phyloP scores from a whole-genome alignment of 352 stramenopile species.

The Phytophthora europaea region DNA sequence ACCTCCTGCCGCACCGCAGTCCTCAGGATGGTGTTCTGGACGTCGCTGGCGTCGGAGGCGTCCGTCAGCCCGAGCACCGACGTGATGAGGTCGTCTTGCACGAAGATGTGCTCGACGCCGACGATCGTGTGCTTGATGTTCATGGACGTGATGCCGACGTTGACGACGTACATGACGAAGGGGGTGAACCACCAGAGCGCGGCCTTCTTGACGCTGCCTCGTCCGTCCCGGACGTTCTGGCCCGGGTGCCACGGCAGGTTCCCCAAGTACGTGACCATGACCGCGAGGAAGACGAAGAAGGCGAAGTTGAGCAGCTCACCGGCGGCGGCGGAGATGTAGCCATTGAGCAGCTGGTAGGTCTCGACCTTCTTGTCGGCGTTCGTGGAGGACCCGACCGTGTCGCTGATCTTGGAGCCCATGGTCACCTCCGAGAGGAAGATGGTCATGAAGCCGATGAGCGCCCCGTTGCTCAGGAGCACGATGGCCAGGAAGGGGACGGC shows the following conservation, averaged over 20 bases:
- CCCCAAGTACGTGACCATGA: conserved; percentile 48
- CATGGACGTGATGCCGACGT: conserved; percentile 47
- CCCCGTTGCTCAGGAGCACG: conserved; percentile 31
- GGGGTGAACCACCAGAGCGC: conserved; percentile 45
- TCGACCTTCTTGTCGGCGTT: conserved; percentile 44
- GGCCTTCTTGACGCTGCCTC: conserved; percentile 37
- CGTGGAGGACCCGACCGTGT: conserved; percentile 43
- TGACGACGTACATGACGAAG: conserved; percentile 49
- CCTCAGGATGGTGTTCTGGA: conserved; percentile 56
- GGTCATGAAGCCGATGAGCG: conserved; percentile 39
- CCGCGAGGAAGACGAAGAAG: conserved; percentile 50
- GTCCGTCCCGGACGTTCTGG: conserved; percentile 27
- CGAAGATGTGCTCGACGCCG: conserved; percentile 44
- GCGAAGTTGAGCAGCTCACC: conserved; percentile 38
- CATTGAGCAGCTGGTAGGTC: conserved; percentile 48
- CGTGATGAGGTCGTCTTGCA: conserved; percentile 38
- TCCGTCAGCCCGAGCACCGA: not conserved
- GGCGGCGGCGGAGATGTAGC: conserved; percentile 41
- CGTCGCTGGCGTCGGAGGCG: conserved; percentile 10
- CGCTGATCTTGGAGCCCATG: conserved; percentile 39
- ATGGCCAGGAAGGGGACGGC: conserved; percentile 29
- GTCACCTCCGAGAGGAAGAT: conserved; percentile 42
- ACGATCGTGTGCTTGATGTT: conserved; percentile 50
- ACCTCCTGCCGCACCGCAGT: conserved; percentile 36
- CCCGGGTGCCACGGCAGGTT: conserved; percentile 48